phyloP scores from a whole-genome alignment of 306 rosid species.

The Carpinus fangiana region DNA sequence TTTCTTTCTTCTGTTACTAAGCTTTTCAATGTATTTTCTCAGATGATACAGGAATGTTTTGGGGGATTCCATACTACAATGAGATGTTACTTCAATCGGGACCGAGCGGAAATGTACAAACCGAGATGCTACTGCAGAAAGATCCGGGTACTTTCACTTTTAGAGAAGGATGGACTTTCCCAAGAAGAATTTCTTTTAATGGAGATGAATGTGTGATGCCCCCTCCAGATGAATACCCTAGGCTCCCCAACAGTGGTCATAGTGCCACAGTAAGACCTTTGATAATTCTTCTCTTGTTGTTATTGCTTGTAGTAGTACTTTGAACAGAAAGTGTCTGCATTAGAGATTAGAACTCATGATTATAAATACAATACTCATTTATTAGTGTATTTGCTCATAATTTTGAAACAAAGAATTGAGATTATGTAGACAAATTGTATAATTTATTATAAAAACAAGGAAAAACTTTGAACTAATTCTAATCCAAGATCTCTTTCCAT shows the following conservation, averaged over 20 bases:
- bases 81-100: slow-evolving; percentile 68
- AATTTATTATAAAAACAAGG: neutral
- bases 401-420: neutral
- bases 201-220: slow-evolving; percentile 89
- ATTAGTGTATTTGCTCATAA: neutral
- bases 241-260: slow-evolving; percentile 54
- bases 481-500: too few relatives aligned
- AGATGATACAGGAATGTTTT: slow-evolving; percentile 85
- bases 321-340: neutral
- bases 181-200: slow-evolving; percentile 67
- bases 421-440: neutral
- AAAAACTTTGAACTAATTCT: too few relatives aligned
- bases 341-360: neutral
- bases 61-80: slow-evolving; percentile 72
- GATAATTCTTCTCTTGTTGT: neutral
- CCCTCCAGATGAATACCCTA: slow-evolving; percentile 63
- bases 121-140: slow-evolving; percentile 69
- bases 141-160: slow-evolving; percentile 59
- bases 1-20: neutral
- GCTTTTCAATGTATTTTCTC: neutral
- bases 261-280: neutral
- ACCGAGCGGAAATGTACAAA: slow-evolving; percentile 57
- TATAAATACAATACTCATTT: neutral
- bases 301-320: slow-evolving; percentile 1
- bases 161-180: slow-evolving; percentile 79